Evolutionary conservation across 345 rosid species (phyloP).

Genomic region (Gossypium raimondii): DNA sequence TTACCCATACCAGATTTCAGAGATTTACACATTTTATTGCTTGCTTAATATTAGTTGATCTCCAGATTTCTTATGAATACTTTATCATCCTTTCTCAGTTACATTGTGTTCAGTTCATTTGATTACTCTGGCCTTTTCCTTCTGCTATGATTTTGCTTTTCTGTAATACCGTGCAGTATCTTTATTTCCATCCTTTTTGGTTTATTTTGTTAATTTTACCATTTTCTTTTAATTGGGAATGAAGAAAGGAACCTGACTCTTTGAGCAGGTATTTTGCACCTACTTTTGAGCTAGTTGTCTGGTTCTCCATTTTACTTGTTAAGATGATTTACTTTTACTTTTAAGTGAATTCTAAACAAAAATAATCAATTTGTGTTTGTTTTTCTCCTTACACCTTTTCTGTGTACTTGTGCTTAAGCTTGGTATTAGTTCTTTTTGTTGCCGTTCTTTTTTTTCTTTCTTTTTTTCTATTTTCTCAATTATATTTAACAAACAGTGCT

Average conservation of each 20-base stretch:
- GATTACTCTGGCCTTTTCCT: neutral
- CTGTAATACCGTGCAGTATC: neutral
- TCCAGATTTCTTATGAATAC: neutral
- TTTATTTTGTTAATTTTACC: neutral
- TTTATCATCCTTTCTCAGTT: neutral
- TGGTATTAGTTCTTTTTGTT: neutral
- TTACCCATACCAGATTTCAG: neutral
- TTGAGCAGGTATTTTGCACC: neutral
- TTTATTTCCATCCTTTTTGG: neutral
- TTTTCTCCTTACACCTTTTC: neutral
- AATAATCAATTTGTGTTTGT: neutral
- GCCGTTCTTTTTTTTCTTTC: neutral
- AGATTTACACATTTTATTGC: neutral
- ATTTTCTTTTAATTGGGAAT: neutral
- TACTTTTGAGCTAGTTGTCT: neutral
- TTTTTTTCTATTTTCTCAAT: neutral
- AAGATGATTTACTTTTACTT: constrained; percentile 3
- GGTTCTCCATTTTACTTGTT: constrained; percentile 1
- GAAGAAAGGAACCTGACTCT: neutral
- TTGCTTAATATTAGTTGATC: neutral
- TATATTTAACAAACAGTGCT: neutral
- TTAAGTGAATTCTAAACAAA: neutral
- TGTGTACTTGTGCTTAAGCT: neutral
- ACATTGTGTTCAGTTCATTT: neutral
- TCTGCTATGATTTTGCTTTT: neutral